Conservation (phyloP, 768 basidiomycete genomes). For the Dendrothele bispora region DNA sequence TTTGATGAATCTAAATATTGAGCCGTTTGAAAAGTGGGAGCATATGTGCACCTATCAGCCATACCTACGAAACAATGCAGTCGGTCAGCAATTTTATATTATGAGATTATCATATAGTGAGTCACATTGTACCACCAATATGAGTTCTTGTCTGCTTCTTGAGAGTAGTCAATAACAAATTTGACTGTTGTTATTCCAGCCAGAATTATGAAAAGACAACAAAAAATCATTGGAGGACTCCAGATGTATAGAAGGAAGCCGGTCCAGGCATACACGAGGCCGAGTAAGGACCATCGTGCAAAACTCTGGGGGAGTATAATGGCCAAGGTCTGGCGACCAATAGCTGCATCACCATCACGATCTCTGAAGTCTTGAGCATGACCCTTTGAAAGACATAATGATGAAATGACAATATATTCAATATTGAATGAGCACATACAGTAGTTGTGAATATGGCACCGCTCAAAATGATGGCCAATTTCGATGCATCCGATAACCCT, state of each 20-base stretch:
- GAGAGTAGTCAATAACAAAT: slow-evolving; percentile 15
- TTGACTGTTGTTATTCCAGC: slow-evolving; percentile 7
- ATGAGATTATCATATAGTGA: neutral
- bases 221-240: slow-evolving; percentile 12
- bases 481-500: slow-evolving; percentile 11
- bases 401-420: neutral
- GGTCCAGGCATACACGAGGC: slow-evolving; percentile 13
- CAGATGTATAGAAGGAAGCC: slow-evolving; percentile 13
- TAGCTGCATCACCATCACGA: slow-evolving; percentile 18
- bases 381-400: slow-evolving; percentile 8
- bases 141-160: slow-evolving; percentile 15
- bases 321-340: slow-evolving; percentile 20
- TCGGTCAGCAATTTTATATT: neutral
- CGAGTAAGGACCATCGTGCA: slow-evolving; percentile 20
- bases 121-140: slow-evolving; percentile 21
- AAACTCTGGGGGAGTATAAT: slow-evolving; percentile 17
- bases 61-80: slow-evolving; percentile 8
- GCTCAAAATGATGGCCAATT: slow-evolving; percentile 26
- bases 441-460: slow-evolving; percentile 35
- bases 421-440: slow-evolving; percentile 22
- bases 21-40: slow-evolving; percentile 15
- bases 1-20: no score
- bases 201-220: slow-evolving; percentile 5
- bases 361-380: slow-evolving; percentile 24
- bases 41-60: slow-evolving; percentile 12